A percentile compares a stretch with the other conserved stretches of the same genome.
Evolutionary conservation across 345 rosid genomes (phyloP).

Genomic region (Salix dunnii): DNA sequence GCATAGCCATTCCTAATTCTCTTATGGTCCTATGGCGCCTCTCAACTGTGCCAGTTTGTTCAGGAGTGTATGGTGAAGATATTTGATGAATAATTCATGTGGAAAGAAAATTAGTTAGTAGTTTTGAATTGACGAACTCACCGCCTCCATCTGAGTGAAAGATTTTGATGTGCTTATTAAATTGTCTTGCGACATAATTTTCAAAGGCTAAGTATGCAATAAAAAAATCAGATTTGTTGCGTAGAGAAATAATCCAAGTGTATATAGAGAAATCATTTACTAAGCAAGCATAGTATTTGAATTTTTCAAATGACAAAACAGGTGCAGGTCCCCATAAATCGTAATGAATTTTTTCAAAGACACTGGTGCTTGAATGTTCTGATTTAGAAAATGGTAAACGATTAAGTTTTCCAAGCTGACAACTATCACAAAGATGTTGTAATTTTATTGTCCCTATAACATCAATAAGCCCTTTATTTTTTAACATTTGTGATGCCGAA

Average conservation of each 20-base stretch:
- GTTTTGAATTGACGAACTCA: neutral
- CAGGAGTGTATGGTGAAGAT: too few species aligned
- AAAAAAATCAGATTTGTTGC: slow-evolving; percentile 11
- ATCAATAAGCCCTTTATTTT: slow-evolving; percentile 14
- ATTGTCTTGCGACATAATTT: slow-evolving; percentile 7
- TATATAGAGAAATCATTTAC: neutral
- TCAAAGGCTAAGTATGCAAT: neutral
- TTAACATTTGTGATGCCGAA: neutral
- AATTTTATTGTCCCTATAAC: neutral
- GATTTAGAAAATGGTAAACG: neutral
- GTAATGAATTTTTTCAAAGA: slow-evolving; percentile 9
- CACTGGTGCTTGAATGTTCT: neutral
- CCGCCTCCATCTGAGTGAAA: neutral
- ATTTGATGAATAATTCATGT: too few species aligned
- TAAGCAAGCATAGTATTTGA: too few species aligned
- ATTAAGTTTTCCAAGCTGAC: slow-evolving; percentile 8
- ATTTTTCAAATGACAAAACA: neutral
- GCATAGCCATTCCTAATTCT: neutral
- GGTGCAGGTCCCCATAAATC: slow-evolving; percentile 11
- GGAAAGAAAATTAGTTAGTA: too few species aligned
- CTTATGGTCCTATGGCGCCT: too few species aligned
- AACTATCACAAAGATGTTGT: slow-evolving; percentile 15
- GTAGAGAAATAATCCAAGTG: slow-evolving; percentile 6
- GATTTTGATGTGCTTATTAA: neutral
- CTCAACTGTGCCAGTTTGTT: too few species aligned